Evolutionary conservation across 2,329 filamentous ascomycete species (phyloP), one percentile per base, ranked within the genome.

Genomic region (Emmonsia crescens): DNA sequence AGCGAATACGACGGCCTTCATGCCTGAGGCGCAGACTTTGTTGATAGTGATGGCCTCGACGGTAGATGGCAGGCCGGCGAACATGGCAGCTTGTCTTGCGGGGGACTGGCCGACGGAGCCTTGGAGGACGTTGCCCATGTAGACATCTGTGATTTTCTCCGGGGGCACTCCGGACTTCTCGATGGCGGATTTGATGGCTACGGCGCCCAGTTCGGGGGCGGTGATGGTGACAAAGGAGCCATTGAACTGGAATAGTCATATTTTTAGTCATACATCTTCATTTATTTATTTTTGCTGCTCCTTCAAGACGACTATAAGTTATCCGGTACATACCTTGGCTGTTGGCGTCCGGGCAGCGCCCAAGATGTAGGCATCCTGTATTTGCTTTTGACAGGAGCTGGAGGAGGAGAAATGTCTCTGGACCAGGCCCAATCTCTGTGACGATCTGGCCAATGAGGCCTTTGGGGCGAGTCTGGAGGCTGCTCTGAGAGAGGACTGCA

Each of bases 111-210:
- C 94, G 5, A 94, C 83, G 21, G 83, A 84, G 52, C 83, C 93
- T 74, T 91, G 87, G 48, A 97, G 82, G 10, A 97, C 94, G 71
- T 96, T 96, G 72, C 94, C 94, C 89, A 97, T 96, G 79, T 97
- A 97, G 19, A 97, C 91, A 76, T 96, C 89, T 65, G 87, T 89
- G 70, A 97, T 90, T 72, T 88, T 89, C 40, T 87, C 85, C 59
- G 85, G 75, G 1, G 94, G 92, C 6, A 97, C 83, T 66, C 85
- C 87, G 59, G 92, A 95, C 76, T 94, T 96, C 68, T 87, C 84
- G 60, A 99, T 77, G 33, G 94, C 94, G 55, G 91, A 88, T 76
- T 92, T 94, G 79, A 99, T 97, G 62, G 92, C 94, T 19, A 87
- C 86, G 36, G 93, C 91, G 67, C 90, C 94, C 55, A 99, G 88